A percentile compares a stretch with the other conserved stretches of the same genome.
Conservation (phyloP, 768 basidiomycete genomes). For the Russula dissimulans region DNA sequence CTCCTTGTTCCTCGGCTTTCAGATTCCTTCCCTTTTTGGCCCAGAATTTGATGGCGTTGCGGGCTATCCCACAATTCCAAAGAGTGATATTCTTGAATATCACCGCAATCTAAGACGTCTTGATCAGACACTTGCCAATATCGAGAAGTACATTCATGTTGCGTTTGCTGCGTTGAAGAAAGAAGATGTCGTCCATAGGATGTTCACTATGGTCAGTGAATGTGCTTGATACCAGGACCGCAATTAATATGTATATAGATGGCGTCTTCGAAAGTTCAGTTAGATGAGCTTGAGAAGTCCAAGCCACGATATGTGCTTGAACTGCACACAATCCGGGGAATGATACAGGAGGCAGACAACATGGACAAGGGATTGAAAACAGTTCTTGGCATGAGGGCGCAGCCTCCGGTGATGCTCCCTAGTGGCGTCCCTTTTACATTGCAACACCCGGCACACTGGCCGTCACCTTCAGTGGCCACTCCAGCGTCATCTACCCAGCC, state of each 20-base stretch:
- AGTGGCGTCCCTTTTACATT: not conserved
- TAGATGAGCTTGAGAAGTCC: conserved; percentile 3
- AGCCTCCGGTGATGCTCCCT: not conserved
- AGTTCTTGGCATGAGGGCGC: not conserved
- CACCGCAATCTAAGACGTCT: conserved; percentile 7
- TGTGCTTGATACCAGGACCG: not conserved
- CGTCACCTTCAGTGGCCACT: not conserved
- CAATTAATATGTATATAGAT: not conserved
- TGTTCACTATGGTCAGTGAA: conserved; percentile 6
- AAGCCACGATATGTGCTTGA: conserved; percentile 17
- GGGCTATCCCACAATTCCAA: not conserved
- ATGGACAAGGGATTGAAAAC: conserved; percentile 3
- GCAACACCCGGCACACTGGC: too few relatives aligned
- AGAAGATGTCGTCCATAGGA: not conserved
- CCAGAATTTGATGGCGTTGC: not conserved
- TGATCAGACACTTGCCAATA: not conserved
- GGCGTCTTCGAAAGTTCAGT: conserved; percentile 7
- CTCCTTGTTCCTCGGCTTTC: not conserved
- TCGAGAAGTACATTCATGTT: conserved; percentile 4
- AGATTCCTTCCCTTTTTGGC: not conserved
- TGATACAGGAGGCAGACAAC: conserved; percentile 17
- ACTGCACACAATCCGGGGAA: conserved; percentile 16
- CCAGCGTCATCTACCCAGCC: not conserved
- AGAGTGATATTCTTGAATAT: not conserved
- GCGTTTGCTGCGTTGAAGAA: conserved; percentile 3